Evolutionary conservation across 148 eudicot species (phyloP), one percentile per base, ranked within the genome.

Genomic region (Polygonum aviculare): DNA sequence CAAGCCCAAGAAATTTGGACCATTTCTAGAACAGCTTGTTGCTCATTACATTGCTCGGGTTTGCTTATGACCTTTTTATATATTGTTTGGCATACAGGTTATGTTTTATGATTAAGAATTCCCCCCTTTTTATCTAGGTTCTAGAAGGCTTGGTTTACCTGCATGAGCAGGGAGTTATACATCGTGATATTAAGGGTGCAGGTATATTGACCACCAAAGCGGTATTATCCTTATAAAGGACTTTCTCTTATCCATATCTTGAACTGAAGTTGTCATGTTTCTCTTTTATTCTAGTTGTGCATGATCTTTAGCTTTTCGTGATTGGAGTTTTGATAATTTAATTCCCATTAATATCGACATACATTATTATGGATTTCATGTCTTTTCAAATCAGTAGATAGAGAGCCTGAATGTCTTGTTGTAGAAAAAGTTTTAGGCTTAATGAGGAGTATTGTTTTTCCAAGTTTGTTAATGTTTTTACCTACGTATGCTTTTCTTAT

Each of bases 111-210:
- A 75, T 78, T 74, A 69, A 76, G 73, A 12, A 54, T 54, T 19
- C 62, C 33, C 54, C 39, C 73, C 35, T 52, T 36, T 26, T 11
- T 19, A 10, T 40, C 49, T 80, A 95, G 97, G 99, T 93, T 75
- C 79, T 96, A 90, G 99, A 96, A 90, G 99, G 99, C 51, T 79
- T 96, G 82, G 99, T 96, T 75, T 96, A 96, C 85, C 90, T 96
- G 75, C 99, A 96, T 52, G 99, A 96, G 78, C 99, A 96, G 80
- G 99, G 99, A 83, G 98, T 96, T 18, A 96, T 96, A 83, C 99
- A 96, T 87, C 92, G 99, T 31, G 99, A 96, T 85, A 96, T 96
- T 82, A 96, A 96, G 87, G 99, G 99, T 77, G 99, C 99, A 74
- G 93, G 93, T 81, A 96, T 96, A 80, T 83, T 96, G 84, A 90